Evolutionary conservation across 176 grass and related monocot genomes (phyloP).

Genomic region (Musa acuminata): DNA sequence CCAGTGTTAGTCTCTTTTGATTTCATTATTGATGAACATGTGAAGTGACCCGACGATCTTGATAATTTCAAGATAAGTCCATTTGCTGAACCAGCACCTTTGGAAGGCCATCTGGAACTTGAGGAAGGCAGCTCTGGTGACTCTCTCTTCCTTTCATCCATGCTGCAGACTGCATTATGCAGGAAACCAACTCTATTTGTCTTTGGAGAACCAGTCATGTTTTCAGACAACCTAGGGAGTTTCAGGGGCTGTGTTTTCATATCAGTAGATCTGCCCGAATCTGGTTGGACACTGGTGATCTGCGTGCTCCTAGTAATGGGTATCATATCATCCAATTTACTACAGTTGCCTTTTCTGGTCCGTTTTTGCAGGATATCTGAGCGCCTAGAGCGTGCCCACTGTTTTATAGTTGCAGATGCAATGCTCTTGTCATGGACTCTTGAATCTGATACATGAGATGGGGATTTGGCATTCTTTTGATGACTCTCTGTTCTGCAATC

Average conservation of each 20-base stretch:
- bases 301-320: conserved; percentile 18
- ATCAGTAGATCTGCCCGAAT: conserved; percentile 31
- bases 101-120: conserved; percentile 28
- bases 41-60: conserved; percentile 32
- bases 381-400: conserved; percentile 52
- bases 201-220: conserved; percentile 28
- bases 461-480: neutral
- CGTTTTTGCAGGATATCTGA: conserved; percentile 42
- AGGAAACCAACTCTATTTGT: conserved; percentile 1
- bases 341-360: conserved; percentile 35
- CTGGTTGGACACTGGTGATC: conserved; percentile 13
- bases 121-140: conserved; percentile 26
- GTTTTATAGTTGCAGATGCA: conserved; percentile 32
- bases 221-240: conserved; percentile 37
- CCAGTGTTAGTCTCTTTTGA: conserved; percentile 40
- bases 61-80: conserved; percentile 42
- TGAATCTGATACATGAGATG: neutral
- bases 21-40: conserved; percentile 41
- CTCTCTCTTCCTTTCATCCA: conserved; percentile 25
- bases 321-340: conserved; percentile 17
- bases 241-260: conserved; percentile 18
- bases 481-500: neutral
- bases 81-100: conserved; percentile 16
- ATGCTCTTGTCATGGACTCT: neutral
- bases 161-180: neutral